Evolutionary conservation across 805 yeast species (phyloP), one percentile per base, ranked within the genome.

Genomic region (Ogataea nonfermentans): DNA sequence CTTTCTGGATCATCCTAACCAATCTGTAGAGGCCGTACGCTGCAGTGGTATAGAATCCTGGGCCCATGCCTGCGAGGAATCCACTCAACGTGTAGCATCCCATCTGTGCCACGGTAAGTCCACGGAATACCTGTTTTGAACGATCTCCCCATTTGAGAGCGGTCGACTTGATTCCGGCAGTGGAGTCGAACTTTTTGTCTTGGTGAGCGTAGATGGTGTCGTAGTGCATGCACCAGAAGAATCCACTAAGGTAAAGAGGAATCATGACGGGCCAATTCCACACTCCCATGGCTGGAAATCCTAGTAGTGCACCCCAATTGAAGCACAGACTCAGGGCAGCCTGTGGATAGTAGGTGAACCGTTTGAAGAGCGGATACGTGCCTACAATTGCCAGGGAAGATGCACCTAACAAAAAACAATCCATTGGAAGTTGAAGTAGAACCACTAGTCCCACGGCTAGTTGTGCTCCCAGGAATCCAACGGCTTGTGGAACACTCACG

Each of bases 161-260:
- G 0, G 98, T 89, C 2, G 96, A 86, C 61, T 89, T 89, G 51
- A 93, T 84, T 14, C 99, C 99, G 0, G 95, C 97, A 42, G 75
- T 71, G 37, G 86, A 66, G 63, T 93, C 99, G 55, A 83, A 93
- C 37, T 62, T 65, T 65, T 93, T 93, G 63, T 93, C 99, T 66
- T 93, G 99, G 59, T 93, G 99, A 1, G 99, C 99, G 61, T 93
- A 93, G 27, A 93, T 78, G 2, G 99, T 88, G 62, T 93, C 99
- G 63, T 93, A 93, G 37, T 81, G 81, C 90, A 93, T 86, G 50
- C 95, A 82, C 99, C 99, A 93, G 40, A 82, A 71, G 56, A 81
- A 84, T 32, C 88, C 80, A 12, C 95, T 78, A 3, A 79, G 59
- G 54, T 82, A 87, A 34, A 93, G 67, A 0, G 96, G 87, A 3